Conservation (phyloP, 2,329 filamentous ascomycete genomes). For the Chaetoscypha palmicola region DNA sequence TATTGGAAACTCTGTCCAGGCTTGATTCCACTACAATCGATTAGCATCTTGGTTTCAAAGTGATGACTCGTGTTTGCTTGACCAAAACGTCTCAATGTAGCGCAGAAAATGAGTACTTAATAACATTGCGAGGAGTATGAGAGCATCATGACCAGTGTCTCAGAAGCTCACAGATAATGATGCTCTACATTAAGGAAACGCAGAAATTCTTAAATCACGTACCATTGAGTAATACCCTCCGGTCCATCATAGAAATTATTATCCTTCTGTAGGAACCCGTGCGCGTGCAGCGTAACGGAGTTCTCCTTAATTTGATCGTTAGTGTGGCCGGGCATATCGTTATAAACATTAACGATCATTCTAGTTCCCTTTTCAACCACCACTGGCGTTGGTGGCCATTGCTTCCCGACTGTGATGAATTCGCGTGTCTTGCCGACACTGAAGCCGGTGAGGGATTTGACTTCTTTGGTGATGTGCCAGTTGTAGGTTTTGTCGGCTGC, state of each 20-base stretch:
- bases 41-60: too few species aligned
- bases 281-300: constrained; percentile 1
- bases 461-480: background rate
- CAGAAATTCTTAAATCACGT: background rate
- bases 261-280: constrained; percentile 2
- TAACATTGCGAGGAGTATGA: too few species aligned
- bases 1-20: background rate
- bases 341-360: background rate
- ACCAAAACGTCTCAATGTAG: too few species aligned
- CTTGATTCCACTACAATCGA: background rate
- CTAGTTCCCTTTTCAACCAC: background rate
- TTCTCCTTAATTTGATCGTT: too few species aligned
- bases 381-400: background rate
- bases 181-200: background rate
- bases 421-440: background rate
- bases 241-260: constrained; percentile 2
- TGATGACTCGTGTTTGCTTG: too few species aligned
- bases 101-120: too few species aligned
- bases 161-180: too few species aligned
- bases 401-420: background rate
- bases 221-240: constrained; percentile 3
- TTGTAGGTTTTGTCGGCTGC: background rate
- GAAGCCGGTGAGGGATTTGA: background rate
- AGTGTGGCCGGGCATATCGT: background rate
- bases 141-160: too few species aligned